Evolutionary conservation across 2,329 filamentous ascomycete species (phyloP), one percentile per base, ranked within the genome.

Genomic region (Raffaelea ambrosiae): DNA sequence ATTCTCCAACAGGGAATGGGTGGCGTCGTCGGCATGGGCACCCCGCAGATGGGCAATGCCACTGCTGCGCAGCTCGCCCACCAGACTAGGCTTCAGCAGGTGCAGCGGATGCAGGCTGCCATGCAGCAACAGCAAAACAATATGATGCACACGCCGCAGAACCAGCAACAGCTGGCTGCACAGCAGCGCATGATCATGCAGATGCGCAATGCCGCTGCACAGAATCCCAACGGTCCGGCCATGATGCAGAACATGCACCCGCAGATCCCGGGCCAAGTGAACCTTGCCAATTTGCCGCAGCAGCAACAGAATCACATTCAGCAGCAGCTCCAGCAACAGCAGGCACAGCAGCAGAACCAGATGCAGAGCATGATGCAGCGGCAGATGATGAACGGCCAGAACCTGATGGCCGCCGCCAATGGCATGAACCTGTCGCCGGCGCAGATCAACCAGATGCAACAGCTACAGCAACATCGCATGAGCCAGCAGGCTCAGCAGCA

Each of bases 1-100:
- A 75, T 80, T 67, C 70, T 70, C 50, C 70, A 69, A 51, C 73
- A 70, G 46, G 57, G 59, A 29, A 65, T 68, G 54, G 57, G 57
- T 3, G 10, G 16, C 18, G 65, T 43, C n/a, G 57, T 63, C 13
- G 13, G 13, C 39, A 66, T 72, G 58, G 63, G 62, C 20, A 69
- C 67, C 40, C 63, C 62, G 22, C 67, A 66, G 18, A 61, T 57
- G 52, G 51, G 20, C 13, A 48, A 35, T 33, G 66, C 48, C 16
- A 51, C 46, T 7, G 66, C 69, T 16, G 63, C 62, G 3, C 73
- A 76, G 47, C 63, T 79, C 35, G 68, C 70, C 4, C 73, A 79
- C 48, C 67, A 72, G 22, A 66, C 72, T 45, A 71, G 73, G 46
- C 62, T 71, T 47, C 66, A 70, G 48, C 67, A 71, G 48, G 66